phyloP scores from a whole-genome alignment of 306 rosid genomes.

The Fragaria nilgerrensis region DNA sequence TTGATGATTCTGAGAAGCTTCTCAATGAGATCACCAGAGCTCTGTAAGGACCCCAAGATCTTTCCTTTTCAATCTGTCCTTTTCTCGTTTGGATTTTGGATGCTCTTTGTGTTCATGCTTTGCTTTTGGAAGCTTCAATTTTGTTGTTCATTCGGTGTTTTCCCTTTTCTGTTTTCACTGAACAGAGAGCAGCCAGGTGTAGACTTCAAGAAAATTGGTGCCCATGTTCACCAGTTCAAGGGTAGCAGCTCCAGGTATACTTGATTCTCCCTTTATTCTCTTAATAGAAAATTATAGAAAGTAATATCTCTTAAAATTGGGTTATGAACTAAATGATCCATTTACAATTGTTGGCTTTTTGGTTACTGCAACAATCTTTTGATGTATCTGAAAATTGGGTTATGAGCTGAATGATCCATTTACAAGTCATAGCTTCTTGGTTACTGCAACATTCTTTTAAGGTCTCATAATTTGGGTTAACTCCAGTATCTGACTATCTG shows the following conservation, averaged over 20 bases:
- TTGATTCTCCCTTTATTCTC: background rate
- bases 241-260: constrained; percentile 96
- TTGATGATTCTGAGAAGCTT: constrained; percentile 95
- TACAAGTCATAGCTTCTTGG: background rate
- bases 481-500: background rate
- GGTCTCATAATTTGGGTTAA: background rate
- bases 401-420: background rate
- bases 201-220: constrained; percentile 88
- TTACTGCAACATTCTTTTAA: background rate
- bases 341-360: background rate
- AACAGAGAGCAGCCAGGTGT: constrained; percentile 64
- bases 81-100: background rate
- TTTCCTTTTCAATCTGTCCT: constrained; percentile 1
- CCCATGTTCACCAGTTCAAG: constrained; percentile 94
- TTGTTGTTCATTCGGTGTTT: constrained; percentile 17
- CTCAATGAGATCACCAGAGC: constrained; percentile 79
- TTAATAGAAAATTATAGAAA: background rate
- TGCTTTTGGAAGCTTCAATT: constrained; percentile 17
- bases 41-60: constrained; percentile 49
- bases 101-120: background rate
- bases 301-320: background rate
- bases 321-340: background rate
- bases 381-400: background rate
- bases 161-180: constrained; percentile 8
- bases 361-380: background rate